Evolutionary conservation across 2,329 filamentous ascomycete genomes (phyloP).

Genomic region (Claviceps africana): DNA sequence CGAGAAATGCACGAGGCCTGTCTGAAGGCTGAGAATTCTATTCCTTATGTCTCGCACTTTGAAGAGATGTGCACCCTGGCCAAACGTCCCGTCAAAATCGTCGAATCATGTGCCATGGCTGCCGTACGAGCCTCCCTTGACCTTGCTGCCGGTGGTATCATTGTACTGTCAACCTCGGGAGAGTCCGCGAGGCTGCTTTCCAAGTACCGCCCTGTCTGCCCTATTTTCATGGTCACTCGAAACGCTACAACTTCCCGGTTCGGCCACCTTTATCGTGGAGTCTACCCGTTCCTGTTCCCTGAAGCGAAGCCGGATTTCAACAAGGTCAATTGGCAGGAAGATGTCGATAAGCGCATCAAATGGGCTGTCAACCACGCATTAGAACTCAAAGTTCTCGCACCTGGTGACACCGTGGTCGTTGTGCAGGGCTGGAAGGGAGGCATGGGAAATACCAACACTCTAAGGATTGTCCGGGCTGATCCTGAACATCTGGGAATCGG

Average conservation of each 20-base stretch:
- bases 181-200: slow-evolving; percentile 88
- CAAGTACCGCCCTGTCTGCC: slow-evolving; percentile 97
- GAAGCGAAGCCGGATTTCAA: slow-evolving; percentile 91
- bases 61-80: slow-evolving; percentile 82
- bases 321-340: slow-evolving; percentile 92
- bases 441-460: slow-evolving; percentile 82
- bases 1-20: slow-evolving; percentile 98
- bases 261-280: slow-evolving; percentile 89
- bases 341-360: slow-evolving; percentile 93
- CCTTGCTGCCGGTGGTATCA: slow-evolving; percentile 89
- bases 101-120: slow-evolving; percentile 93
- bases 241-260: slow-evolving; percentile 75
- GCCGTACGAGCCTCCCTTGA: slow-evolving; percentile 92
- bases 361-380: slow-evolving; percentile 87
- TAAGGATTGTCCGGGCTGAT: slow-evolving; percentile 49
- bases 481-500: slow-evolving; percentile 44
- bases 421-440: slow-evolving; percentile 87
- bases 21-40: slow-evolving; percentile 90
- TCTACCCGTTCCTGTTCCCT: slow-evolving; percentile 93
- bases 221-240: slow-evolving; percentile 97
- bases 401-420: slow-evolving; percentile 64
- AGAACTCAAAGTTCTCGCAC: slow-evolving; percentile 60
- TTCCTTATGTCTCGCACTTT: slow-evolving; percentile 92
- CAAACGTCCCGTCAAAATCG: slow-evolving; percentile 70
- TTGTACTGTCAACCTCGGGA: slow-evolving; percentile 91